phyloP scores from a whole-genome alignment of 1,139 yeast species.

The Candida sojae region DNA sequence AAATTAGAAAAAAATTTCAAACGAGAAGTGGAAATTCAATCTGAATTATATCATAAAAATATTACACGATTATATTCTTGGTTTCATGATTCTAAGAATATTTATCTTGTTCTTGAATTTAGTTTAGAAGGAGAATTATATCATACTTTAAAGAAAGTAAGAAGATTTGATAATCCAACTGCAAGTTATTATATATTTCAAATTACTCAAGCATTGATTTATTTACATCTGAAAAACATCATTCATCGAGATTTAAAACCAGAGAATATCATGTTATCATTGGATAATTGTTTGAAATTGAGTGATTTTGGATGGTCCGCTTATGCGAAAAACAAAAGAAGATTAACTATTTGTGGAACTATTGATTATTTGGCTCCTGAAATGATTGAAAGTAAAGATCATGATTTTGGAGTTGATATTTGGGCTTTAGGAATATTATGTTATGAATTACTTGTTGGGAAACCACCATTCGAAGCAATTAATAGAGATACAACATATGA shows the following conservation, averaged over 20 bases:
- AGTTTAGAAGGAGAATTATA: slow-evolving; percentile 88
- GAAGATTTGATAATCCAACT: slow-evolving; percentile 64
- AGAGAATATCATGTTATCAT: slow-evolving; percentile 78
- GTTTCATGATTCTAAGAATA: slow-evolving; percentile 77
- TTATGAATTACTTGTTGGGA: slow-evolving; percentile 85
- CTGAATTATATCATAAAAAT: slow-evolving; percentile 72
- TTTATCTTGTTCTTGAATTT: slow-evolving; percentile 82
- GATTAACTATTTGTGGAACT: slow-evolving; percentile 93
- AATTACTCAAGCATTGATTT: slow-evolving; percentile 74
- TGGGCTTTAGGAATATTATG: slow-evolving; percentile 93
- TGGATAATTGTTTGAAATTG: slow-evolving; percentile 71
- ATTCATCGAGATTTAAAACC: slow-evolving; percentile 94
- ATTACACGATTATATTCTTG: slow-evolving; percentile 82
- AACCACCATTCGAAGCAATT: slow-evolving; percentile 88
- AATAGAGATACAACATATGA: slow-evolving; percentile 74
- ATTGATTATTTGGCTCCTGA: slow-evolving; percentile 95
- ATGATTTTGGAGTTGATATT: slow-evolving; percentile 77
- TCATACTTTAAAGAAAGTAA: slow-evolving; percentile 54
- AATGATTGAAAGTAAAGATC: slow-evolving; percentile 83
- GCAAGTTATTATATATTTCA: slow-evolving; percentile 84
- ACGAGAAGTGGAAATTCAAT: slow-evolving; percentile 90
- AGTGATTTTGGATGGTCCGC: slow-evolving; percentile 99
- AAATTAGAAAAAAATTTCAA: slow-evolving; percentile 87
- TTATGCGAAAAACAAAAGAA: slow-evolving; percentile 30
- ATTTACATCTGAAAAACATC: slow-evolving; percentile 75